phyloP scores from a whole-genome alignment of 148 eudicot genomes.

The Silene uniflora region DNA sequence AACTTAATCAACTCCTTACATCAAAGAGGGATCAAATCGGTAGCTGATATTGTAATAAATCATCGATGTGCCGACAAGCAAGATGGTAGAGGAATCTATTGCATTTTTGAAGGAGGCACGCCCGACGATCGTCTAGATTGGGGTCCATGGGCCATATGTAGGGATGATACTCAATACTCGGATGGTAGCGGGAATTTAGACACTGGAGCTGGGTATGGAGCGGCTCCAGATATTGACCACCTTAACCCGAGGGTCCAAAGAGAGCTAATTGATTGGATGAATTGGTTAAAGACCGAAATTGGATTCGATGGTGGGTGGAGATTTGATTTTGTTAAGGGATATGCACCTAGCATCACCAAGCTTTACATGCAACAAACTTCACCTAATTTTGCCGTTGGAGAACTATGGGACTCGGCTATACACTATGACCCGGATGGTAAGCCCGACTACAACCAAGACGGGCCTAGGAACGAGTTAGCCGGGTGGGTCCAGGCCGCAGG shows the following conservation, averaged over 20 bases:
- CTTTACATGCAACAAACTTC: conserved; percentile 27
- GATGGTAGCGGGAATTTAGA: conserved; percentile 61
- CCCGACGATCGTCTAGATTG: conserved; percentile 63
- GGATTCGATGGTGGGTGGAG: conserved; percentile 43
- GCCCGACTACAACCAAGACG: conserved; percentile 22
- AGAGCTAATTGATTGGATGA: conserved; percentile 34
- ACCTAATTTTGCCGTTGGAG: conserved; percentile 22
- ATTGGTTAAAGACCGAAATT: conserved; percentile 48
- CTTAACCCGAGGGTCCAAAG: conserved; percentile 55
- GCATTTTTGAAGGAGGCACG: conserved; percentile 67
- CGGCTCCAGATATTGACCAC: conserved; percentile 68
- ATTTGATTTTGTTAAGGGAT: conserved; percentile 66
- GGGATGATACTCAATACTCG: conserved; percentile 46
- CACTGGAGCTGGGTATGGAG: conserved; percentile 37
- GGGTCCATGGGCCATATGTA: conserved; percentile 60
- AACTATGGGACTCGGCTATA: conserved; percentile 9
- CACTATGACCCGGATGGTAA: conserved; percentile 18
- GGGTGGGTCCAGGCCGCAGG: conserved; percentile 30
- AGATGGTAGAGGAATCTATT: conserved; percentile 50
- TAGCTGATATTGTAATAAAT: conserved; percentile 69
- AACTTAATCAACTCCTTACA: conserved; percentile 39
- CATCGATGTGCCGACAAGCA: conserved; percentile 28
- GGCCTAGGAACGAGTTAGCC: conserved; percentile 19
- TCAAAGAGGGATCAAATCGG: conserved; percentile 44
- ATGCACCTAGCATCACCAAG: conserved; percentile 48